Percentiles rank a stretch among this genome's conserved stretches.
phyloP scores from a whole-genome alignment of 1,284 basidiomycete species.

The Violaceomyces palustris region DNA sequence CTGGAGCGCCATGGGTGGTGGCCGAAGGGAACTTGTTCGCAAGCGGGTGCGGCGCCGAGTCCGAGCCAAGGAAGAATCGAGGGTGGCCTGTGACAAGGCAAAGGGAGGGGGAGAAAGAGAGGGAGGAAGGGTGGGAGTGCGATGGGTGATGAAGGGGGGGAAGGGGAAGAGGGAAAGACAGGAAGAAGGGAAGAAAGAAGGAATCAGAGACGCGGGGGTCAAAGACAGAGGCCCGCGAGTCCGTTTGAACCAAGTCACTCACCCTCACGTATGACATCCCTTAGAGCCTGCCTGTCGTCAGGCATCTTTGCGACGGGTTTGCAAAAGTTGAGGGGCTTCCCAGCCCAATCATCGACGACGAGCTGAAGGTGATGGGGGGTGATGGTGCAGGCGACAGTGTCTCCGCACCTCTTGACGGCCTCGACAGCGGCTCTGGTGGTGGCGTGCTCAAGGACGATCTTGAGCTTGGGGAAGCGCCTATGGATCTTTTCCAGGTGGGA shows the following conservation, averaged over 20 bases:
- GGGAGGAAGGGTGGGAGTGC: background rate
- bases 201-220: background rate
- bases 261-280: conserved; percentile 64
- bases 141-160: no score
- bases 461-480: conserved; percentile 76
- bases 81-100: conserved; percentile 80
- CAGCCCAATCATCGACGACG: conserved; percentile 95
- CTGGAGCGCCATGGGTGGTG: conserved; percentile 30
- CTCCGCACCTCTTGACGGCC: conserved; percentile 55
- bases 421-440: conserved; percentile 94
- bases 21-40: conserved; percentile 66
- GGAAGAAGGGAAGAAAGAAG: background rate
- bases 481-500: conserved; percentile 82
- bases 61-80: conserved; percentile 95
- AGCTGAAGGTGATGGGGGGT: conserved; percentile 93
- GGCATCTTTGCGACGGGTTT: conserved; percentile 98
- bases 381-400: conserved; percentile 91
- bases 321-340: conserved; percentile 93
- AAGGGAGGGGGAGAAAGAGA: background rate
- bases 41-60: conserved; percentile 88
- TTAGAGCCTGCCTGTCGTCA: conserved; percentile 79
- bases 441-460: conserved; percentile 98
- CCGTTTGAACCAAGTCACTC: conserved; percentile 1
- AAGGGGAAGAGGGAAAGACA: no score
- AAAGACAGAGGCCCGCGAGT: conserved; percentile 52